Base-by-base conservation (phyloP, 768 basidiomycete species). In the Auriscalpium orientale region DNA sequence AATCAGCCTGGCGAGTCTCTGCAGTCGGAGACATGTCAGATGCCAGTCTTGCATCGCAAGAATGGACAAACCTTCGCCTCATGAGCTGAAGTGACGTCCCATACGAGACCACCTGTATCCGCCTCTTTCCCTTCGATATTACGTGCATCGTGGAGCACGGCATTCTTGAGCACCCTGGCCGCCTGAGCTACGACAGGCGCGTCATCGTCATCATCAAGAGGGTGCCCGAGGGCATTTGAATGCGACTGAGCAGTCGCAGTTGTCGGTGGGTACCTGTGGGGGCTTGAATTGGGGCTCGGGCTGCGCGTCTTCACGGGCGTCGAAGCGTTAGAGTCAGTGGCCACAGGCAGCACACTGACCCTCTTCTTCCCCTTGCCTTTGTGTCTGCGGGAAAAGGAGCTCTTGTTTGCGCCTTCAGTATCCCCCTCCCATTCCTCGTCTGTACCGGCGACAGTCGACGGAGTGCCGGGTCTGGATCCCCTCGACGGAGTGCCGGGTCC, bases 121-220 rank as follows among this genome's bases (percentile, higher is more conserved):
- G 53, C 40, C 28, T 73, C 74, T 16, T 73, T 73, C 11, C 84
- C 83, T 51, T 69, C 73, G 56, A 90, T 74, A 62, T 87, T 87
- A 15, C 87, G 78, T 33, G 88, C 88, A 68, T 90, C 88, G 62
- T 89, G 87, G 44, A 89, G 68, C 8, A 89, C 76, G 1, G 84
- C 84, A n/a, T 77, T 77, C 70, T 83, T 87, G 43, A 89, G 58
- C 10, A 74, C 81, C 65, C 79, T 85, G 1, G 83, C 87, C 10
- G 85, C 86, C 37, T 77, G 74, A 18, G 77, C 68, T 16, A 82
- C 65, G 1, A 77, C 77, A 10, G 73, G 72, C 12, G 76, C 76
- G 35, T 64, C 62, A 8, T 68, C 72, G 38, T 72, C 70, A 21
- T 62, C 73, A 64, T 58, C 66, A 11, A 53, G 57, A 13, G 45